Evolutionary conservation across 2,329 filamentous ascomycete genomes (phyloP).

Genomic region (Fusarium sp.): DNA sequence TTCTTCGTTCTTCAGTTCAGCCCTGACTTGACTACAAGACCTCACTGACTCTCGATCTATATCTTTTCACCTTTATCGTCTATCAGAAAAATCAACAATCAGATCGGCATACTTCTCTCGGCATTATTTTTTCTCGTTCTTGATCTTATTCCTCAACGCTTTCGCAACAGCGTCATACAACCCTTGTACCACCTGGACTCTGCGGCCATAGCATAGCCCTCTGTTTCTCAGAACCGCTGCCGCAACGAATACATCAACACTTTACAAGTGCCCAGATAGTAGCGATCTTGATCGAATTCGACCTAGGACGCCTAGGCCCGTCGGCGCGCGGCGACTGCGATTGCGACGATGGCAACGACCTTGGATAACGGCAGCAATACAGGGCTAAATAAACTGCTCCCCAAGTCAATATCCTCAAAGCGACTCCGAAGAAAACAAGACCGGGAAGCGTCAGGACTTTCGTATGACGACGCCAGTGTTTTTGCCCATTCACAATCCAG

Average conservation of each 20-base stretch:
- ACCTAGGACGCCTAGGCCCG: background rate
- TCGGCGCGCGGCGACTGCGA: constrained; percentile 4
- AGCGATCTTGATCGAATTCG: constrained; percentile 10
- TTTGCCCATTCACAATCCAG: constrained; percentile 52
- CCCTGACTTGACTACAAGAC: constrained; percentile 18
- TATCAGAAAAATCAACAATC: background rate
- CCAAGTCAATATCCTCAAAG: constrained; percentile 63
- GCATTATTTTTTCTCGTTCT: background rate
- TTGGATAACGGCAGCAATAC: constrained; percentile 48
- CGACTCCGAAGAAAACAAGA: constrained; percentile 63
- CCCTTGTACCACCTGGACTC: constrained; percentile 7
- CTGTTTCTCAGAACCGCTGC: constrained; percentile 13
- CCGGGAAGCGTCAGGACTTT: constrained; percentile 49
- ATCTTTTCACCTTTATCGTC: constrained; percentile 3
- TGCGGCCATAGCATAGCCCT: constrained; percentile 10
- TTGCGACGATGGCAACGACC: constrained; percentile 20
- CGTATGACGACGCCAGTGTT: constrained; percentile 47
- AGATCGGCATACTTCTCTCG: background rate
- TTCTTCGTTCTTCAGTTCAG: constrained; percentile 13
- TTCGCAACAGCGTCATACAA: constrained; percentile 2
- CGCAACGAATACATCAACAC: constrained; percentile 28
- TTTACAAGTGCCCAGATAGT: constrained; percentile 13
- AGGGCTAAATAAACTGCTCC: constrained; percentile 64
- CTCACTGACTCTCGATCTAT: constrained; percentile 5
- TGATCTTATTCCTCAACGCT: background rate